Base-by-base conservation (phyloP, 345 rosid species). In the Aquilaria malaccensis region DNA sequence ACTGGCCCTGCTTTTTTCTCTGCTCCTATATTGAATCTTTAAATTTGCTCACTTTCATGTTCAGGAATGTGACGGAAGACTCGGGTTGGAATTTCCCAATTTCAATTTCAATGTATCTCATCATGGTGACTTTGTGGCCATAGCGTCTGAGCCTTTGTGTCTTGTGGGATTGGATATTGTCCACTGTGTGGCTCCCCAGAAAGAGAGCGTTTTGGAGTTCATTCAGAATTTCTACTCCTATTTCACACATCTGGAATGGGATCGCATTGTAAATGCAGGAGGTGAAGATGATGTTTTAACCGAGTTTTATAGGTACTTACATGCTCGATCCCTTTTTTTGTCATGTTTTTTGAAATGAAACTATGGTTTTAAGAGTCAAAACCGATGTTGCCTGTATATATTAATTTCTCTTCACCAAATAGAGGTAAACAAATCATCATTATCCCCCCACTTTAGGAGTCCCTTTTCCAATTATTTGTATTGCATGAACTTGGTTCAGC, bases 81-180 rank as follows among this genome's bases (percentile, higher is more conserved):
- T 45, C 54, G 60, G 52, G 63, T 7, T 12, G 50, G 66, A 68
- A 55, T 73, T 74, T 59, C 84, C 89, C 41, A 86, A 80, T 75
- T 86, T 86, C 63, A 83, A 86, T 73, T 86, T 83, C 76, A 83
- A 80, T 65, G 85, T 79, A 31, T 86, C 93, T 55, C 93, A 86
- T 63, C 84, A 86, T 32, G 93, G 93, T 55, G 84, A 86, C 70
- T 86, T 69, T 64, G 89, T 86, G 72, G 85, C 79, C 49, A 80
- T 86, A 60, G 89, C 85, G 74, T 81, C 89, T 59, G 93, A 86
- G 60, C 89, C 93, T 57, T 70, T 83, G 22, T 83, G 89, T 68
- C 81, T 83, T 52, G 89, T 83, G 54, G 93, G 93, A 13, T 64
- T 86, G 72, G 89, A 86, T 63, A 60, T 83, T n/a, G 84, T 86